Conservation (phyloP, 371 early-diverging fungal species). For the Saksenaea oblongispora region DNA sequence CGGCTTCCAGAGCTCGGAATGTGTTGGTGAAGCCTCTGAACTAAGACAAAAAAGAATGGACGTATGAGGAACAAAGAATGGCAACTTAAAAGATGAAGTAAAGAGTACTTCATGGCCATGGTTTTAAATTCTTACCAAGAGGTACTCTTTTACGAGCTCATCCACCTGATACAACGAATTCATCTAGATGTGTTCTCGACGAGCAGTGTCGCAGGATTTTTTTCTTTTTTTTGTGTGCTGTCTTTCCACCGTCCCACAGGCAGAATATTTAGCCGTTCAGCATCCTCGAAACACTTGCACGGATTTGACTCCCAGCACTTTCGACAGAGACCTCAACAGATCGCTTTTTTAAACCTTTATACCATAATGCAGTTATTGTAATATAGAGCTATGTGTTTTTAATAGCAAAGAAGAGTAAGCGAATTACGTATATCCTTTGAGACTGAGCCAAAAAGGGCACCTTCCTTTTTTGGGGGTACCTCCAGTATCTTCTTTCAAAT, state of each 20-base stretch:
- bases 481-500: too few relatives aligned
- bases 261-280: too few relatives aligned
- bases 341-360: too few relatives aligned
- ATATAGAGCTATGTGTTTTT: too few relatives aligned
- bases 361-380: too few relatives aligned
- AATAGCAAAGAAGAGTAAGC: too few relatives aligned
- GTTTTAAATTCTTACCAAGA: conserved; percentile 47
- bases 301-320: too few relatives aligned
- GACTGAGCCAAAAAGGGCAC: too few relatives aligned
- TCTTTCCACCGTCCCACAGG: neutral
- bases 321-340: too few relatives aligned
- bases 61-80: neutral
- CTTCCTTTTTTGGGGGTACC: too few relatives aligned
- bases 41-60: conserved; percentile 27
- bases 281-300: too few relatives aligned
- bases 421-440: too few relatives aligned
- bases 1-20: conserved; percentile 64
- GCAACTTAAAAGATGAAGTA: neutral
- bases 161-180: conserved; percentile 68
- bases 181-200: conserved; percentile 30
- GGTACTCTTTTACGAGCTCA: conserved; percentile 71
- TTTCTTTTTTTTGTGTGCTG: neutral
- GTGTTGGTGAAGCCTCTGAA: conserved; percentile 68
- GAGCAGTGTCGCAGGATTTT: conserved; percentile 1
- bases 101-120: neutral